Percentiles rank a stretch among this genome's conserved stretches.
Evolutionary conservation across 176 grass and related monocot genomes (phyloP).

Genomic region (Cocos nucifera): DNA sequence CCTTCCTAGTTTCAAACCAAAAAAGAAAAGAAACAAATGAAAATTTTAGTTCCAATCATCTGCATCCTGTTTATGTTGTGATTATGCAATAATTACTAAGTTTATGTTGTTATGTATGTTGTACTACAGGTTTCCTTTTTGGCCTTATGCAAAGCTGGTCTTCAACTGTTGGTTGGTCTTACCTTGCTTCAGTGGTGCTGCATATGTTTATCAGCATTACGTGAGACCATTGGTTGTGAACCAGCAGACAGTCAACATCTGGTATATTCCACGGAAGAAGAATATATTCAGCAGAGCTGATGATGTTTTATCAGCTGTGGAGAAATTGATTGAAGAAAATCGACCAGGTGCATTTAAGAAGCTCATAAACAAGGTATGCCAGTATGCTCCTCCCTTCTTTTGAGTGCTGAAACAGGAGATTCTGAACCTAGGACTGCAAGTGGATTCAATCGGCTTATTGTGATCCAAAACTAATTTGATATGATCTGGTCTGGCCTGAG

Average conservation of each 20-base stretch:
- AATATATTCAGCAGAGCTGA: slow-evolving; percentile 38
- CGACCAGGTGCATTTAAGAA: slow-evolving; percentile 53
- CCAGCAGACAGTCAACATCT: slow-evolving; percentile 51
- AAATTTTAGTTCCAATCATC: not conserved
- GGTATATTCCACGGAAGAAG: slow-evolving; percentile 45
- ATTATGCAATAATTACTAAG: no score
- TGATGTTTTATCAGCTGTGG: slow-evolving; percentile 40
- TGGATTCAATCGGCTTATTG: no score
- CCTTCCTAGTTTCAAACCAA: no score
- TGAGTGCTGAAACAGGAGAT: no score
- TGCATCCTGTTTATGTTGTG: not conserved
- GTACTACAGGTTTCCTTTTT: slow-evolving; percentile 54
- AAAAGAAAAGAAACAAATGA: no score
- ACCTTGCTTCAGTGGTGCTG: slow-evolving; percentile 68
- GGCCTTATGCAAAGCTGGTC: slow-evolving; percentile 51
- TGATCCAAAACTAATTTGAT: no score
- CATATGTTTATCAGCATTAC: slow-evolving; percentile 60
- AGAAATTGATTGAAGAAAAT: slow-evolving; percentile 68
- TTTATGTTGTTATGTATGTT: not conserved
- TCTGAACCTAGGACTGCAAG: no score
- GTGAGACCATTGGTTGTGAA: slow-evolving; percentile 47
- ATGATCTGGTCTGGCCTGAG: not conserved
- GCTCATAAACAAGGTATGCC: slow-evolving; percentile 43
- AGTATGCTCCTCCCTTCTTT: no score
- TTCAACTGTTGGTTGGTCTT: slow-evolving; percentile 76